Evolutionary conservation across 1,284 basidiomycete genomes (phyloP).

Genomic region (Neolentinus lepideus): DNA sequence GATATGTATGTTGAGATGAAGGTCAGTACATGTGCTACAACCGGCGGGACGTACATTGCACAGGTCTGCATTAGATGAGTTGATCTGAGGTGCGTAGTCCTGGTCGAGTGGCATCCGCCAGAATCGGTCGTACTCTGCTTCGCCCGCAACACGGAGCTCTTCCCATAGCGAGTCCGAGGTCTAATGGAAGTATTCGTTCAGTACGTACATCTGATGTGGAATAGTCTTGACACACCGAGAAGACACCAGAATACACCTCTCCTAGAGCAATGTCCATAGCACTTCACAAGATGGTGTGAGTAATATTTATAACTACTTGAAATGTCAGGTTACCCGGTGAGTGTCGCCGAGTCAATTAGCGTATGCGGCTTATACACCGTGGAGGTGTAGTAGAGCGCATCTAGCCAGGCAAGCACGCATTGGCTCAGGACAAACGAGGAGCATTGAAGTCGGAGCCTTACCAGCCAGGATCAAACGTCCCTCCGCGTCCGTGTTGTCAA

Average conservation of each 20-base stretch:
- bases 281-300: conserved; percentile 27
- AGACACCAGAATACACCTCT: conserved; percentile 73
- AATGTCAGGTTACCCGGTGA: conserved; percentile 47
- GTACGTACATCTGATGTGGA: not conserved
- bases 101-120: conserved; percentile 85
- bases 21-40: conserved; percentile 1
- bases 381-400: conserved; percentile 82
- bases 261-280: conserved; percentile 67
- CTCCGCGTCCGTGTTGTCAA: conserved; percentile 89
- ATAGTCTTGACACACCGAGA: conserved; percentile 45
- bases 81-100: conserved; percentile 72
- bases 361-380: conserved; percentile 77
- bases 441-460: conserved; percentile 18
- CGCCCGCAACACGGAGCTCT: conserved; percentile 63
- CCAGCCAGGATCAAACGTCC: conserved; percentile 75
- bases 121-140: conserved; percentile 72
- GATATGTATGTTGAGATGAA: conserved; percentile 6
- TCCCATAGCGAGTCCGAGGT: conserved; percentile 73
- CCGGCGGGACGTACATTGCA: conserved; percentile 54
- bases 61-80: conserved; percentile 74
- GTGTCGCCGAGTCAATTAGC: conserved; percentile 81
- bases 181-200: conserved; percentile 21
- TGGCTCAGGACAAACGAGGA: not conserved
- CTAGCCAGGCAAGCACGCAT: conserved; percentile 25
- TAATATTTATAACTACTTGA: not conserved